Conservation (phyloP, 352 stramenopile species). For the Phytophthora kernoviae region DNA sequence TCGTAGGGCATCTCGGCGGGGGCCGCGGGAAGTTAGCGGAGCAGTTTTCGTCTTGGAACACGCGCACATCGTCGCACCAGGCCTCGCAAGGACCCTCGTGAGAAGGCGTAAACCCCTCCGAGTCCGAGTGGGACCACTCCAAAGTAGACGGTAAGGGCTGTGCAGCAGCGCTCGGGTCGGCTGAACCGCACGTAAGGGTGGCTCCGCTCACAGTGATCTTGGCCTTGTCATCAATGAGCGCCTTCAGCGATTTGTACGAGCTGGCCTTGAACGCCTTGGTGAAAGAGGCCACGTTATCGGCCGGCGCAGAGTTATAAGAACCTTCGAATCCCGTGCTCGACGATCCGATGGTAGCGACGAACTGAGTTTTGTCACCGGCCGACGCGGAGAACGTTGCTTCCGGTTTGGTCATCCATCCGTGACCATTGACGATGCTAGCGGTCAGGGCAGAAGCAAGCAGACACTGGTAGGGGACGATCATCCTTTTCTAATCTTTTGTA, state of each 20-base stretch:
- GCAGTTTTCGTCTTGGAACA: constrained; percentile 36
- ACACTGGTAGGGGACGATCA: background rate
- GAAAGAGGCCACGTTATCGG: constrained; percentile 4
- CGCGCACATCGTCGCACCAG: constrained; percentile 36
- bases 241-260: constrained; percentile 9
- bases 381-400: constrained; percentile 1
- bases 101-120: constrained; percentile 20
- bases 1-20: constrained; percentile 29
- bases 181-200: constrained; percentile 12
- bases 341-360: constrained; percentile 10
- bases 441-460: background rate
- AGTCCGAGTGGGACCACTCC: constrained; percentile 18
- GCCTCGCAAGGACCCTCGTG: constrained; percentile 39
- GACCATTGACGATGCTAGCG: constrained; percentile 2
- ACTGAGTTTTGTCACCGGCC: constrained; percentile 5
- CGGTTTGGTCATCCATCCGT: constrained; percentile 9
- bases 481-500: background rate
- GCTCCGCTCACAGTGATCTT: background rate
- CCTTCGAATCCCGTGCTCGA: constrained; percentile 1
- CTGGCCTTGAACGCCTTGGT: constrained; percentile 8
- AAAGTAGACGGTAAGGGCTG: constrained; percentile 15
- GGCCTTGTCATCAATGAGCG: constrained; percentile 4
- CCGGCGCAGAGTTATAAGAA: constrained; percentile 4
- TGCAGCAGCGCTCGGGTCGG: constrained; percentile 10
- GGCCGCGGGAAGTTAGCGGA: constrained; percentile 20